Conservation (phyloP, 352 stramenopile species). For the Aphanomyces euteiches region DNA sequence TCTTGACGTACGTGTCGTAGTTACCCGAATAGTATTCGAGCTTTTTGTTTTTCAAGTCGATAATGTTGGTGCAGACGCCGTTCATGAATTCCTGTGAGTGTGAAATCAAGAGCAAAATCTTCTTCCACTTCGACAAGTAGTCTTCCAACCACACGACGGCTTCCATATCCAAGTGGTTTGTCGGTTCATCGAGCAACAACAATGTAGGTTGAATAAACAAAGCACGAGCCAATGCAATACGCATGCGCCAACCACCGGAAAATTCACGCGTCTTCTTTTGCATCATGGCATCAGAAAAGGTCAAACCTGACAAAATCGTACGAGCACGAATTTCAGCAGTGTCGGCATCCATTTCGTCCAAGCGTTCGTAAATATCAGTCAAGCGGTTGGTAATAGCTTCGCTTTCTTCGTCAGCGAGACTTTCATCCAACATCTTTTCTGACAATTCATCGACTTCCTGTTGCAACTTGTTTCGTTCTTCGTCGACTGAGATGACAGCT, state of each 20-base stretch:
- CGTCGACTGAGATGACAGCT: conserved; percentile 93
- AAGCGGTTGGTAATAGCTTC: conserved; percentile 87
- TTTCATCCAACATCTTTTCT: conserved; percentile 86
- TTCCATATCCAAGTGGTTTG: conserved; percentile 96
- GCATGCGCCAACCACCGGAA: conserved; percentile 94
- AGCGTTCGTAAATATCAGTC: conserved; percentile 92
- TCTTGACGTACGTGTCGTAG: conserved; percentile 98
- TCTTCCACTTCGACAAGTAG: conserved; percentile 96
- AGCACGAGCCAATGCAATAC: conserved; percentile 93
- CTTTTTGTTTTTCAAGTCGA: conserved; percentile 92
- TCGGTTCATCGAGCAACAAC: conserved; percentile 94
- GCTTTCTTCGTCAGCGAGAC: conserved; percentile 81
- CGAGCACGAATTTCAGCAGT: conserved; percentile 91
- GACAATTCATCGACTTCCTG: conserved; percentile 90
- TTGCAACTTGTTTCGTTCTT: conserved; percentile 91
- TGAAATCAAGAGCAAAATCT: conserved; percentile 96
- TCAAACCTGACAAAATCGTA: conserved; percentile 93
- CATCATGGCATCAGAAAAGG: conserved; percentile 95
- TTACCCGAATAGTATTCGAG: conserved; percentile 98
- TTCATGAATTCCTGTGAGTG: conserved; percentile 99
- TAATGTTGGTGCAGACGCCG: conserved; percentile 97
- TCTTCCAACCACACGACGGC: conserved; percentile 98
- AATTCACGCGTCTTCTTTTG: conserved; percentile 92
- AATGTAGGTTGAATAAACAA: conserved; percentile 96
- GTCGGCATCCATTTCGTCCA: conserved; percentile 93